Conservation (phyloP, 2,329 filamentous ascomycete species). For the Venturiaceae sp. region DNA sequence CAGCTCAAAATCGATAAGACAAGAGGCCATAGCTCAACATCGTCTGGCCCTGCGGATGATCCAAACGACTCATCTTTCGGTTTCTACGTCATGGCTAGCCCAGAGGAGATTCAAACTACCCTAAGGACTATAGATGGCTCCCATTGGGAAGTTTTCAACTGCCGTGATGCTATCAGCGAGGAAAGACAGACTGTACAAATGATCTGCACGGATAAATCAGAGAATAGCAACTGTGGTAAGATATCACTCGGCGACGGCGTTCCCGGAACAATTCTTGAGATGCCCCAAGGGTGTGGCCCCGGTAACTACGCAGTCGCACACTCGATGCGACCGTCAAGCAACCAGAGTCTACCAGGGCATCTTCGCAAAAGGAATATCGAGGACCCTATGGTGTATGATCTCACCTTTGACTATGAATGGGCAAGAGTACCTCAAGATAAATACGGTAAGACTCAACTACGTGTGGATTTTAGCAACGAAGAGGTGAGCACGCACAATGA, state of each 20-base stretch:
- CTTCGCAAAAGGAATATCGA: constrained; percentile 9
- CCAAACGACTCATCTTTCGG: constrained; percentile 23
- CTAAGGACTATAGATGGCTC: constrained; percentile 35
- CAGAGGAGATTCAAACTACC: constrained; percentile 22
- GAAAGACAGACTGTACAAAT: constrained; percentile 25
- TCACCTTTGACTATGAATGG: constrained; percentile 13
- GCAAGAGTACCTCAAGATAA: constrained; percentile 8
- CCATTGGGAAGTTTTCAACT: constrained; percentile 33
- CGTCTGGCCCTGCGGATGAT: constrained; percentile 12
- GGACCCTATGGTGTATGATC: constrained; percentile 9
- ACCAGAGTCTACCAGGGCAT: constrained; percentile 16
- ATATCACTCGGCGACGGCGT: constrained; percentile 28
- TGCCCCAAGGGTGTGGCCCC: constrained; percentile 30
- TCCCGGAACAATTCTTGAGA: constrained; percentile 29
- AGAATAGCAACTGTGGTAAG: constrained; percentile 27
- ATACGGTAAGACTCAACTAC: constrained; percentile 11
- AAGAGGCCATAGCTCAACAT: too few relatives aligned
- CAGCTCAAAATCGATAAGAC: constrained; percentile 13
- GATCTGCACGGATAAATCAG: constrained; percentile 25
- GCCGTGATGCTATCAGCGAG: constrained; percentile 18
- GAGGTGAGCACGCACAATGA: too few relatives aligned
- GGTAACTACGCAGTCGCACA: constrained; percentile 31
- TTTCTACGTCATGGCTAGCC: constrained; percentile 22
- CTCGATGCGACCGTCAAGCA: constrained; percentile 15
- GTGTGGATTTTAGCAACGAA: constrained; percentile 11